Conservation (phyloP, 176 grass and related monocot genomes). For the Tillandsia leiboldiana region DNA sequence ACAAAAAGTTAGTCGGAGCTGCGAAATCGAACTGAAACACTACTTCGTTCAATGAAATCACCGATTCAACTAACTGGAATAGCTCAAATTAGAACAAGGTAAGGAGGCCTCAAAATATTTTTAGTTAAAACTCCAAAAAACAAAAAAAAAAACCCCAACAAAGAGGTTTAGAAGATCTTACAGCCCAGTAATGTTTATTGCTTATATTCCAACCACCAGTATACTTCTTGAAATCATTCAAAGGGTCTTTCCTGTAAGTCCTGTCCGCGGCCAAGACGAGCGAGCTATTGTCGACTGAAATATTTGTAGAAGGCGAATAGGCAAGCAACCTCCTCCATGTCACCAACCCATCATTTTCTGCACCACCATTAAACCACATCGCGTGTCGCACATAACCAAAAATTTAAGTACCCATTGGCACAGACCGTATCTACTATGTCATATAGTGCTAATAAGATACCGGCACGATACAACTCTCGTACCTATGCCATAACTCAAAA, state of each 20-base stretch:
- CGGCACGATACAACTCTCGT: too few relatives aligned
- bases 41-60: too few relatives aligned
- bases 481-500: too few relatives aligned
- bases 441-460: too few relatives aligned
- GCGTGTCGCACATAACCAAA: background rate
- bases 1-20: too few relatives aligned
- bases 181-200: conserved; percentile 71
- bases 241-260: conserved; percentile 68
- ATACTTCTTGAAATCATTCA: conserved; percentile 60
- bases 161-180: conserved; percentile 29
- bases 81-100: too few relatives aligned
- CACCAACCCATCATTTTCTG: conserved; percentile 11
- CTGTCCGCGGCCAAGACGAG: conserved; percentile 55
- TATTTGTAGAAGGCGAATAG: conserved; percentile 33
- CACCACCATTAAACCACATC: conserved; percentile 14
- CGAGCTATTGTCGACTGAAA: conserved; percentile 42
- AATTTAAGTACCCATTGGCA: too few relatives aligned
- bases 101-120: too few relatives aligned
- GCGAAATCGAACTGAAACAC: too few relatives aligned
- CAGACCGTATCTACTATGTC: too few relatives aligned
- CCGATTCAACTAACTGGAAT: too few relatives aligned
- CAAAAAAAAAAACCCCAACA: background rate
- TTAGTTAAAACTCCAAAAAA: too few relatives aligned
- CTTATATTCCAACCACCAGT: conserved; percentile 85
- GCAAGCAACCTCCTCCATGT: conserved; percentile 48